Evolutionary conservation across 352 stramenopile species (phyloP), one percentile per base, ranked within the genome.

Genomic region (Pythium rishiriense): DNA sequence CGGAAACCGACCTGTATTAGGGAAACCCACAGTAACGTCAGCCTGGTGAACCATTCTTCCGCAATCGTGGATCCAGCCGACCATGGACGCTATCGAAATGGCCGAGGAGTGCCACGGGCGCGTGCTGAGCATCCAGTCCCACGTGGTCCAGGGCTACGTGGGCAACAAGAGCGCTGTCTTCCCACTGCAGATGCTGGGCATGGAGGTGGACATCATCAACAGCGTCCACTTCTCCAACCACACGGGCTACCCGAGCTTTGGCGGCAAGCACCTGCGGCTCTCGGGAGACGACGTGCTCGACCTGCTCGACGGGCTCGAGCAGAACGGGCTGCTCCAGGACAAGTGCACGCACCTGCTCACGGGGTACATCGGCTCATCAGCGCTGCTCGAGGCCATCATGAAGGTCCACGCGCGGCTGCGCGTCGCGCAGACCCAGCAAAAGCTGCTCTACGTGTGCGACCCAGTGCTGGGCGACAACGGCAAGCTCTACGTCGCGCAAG

Each of bases 171-270:
- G 83, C 68, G 87, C 87, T 10, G 83, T 96, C 35, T 90, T 95
- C 62, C 85, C 85, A 25, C 66, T 95, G 69, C 87, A 94, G 72
- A 75, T 91, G 61, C 76, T 95, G 31, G 85, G 87, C 21, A 79
- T 94, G 72, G 87, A 96, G 54, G 87, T 94, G 41, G 87, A 96
- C 72, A 81, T 89, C 48, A 91, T 96, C 74, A 94, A 96, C 69
- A 94, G 79, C 58, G 83, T 96, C 21, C 85, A 96, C 62, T 93
- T 96, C 61, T 93, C 85, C 74, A 94, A 96, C 70, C 85, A 94
- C 73, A 93, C 83, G 28, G 87, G 87, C 4, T 96, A 94, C 74
- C 67, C 65, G 37, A 84, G 83, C 52, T 93, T 92, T 62, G 81
- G 73, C 22, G 85, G 85, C 57, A 84, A 87, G 54, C 72, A 73